Conservation (phyloP, 2,329 filamentous ascomycete genomes). For the Eurotiales sp. region DNA sequence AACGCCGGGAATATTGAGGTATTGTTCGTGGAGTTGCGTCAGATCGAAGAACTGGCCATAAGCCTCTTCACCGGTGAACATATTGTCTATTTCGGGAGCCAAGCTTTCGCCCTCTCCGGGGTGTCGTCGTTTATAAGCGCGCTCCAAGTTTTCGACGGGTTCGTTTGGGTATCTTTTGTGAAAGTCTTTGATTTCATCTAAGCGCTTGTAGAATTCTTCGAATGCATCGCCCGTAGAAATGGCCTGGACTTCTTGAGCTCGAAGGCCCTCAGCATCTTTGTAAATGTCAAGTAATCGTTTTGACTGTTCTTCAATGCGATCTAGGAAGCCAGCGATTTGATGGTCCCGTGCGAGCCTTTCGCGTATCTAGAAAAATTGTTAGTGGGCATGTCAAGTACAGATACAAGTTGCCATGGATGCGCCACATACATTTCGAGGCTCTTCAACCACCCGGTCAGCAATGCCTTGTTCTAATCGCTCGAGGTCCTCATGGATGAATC, state of each 20-base stretch:
- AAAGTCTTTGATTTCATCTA: constrained; percentile 77
- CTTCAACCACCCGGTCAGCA: constrained; percentile 80
- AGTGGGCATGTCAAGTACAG: constrained; percentile 20
- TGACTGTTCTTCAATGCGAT: constrained; percentile 84
- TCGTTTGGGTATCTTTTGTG: constrained; percentile 91
- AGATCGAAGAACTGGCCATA: constrained; percentile 92
- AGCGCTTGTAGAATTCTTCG: constrained; percentile 84
- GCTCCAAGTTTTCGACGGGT: constrained; percentile 90
- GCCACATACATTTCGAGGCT: constrained; percentile 76
- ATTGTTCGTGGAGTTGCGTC: constrained; percentile 77
- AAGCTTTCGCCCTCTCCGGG: constrained; percentile 62
- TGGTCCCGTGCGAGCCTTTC: constrained; percentile 88
- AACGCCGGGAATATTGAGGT: constrained; percentile 80
- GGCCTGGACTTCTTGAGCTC: constrained; percentile 74
- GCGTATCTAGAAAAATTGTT: constrained; percentile 61
- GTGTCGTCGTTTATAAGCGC: constrained; percentile 73
- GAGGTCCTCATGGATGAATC: constrained; percentile 91
- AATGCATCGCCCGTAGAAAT: constrained; percentile 83
- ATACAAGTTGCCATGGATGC: constrained; percentile 3
- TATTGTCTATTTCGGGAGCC: constrained; percentile 71
- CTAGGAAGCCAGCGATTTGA: constrained; percentile 80
- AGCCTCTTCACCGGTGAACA: constrained; percentile 94
- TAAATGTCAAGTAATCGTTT: constrained; percentile 77
- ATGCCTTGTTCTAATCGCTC: constrained; percentile 94
- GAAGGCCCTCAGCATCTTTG: constrained; percentile 68